phyloP scores from a whole-genome alignment of 441 rosid genomes.

The Daphne laureola region DNA sequence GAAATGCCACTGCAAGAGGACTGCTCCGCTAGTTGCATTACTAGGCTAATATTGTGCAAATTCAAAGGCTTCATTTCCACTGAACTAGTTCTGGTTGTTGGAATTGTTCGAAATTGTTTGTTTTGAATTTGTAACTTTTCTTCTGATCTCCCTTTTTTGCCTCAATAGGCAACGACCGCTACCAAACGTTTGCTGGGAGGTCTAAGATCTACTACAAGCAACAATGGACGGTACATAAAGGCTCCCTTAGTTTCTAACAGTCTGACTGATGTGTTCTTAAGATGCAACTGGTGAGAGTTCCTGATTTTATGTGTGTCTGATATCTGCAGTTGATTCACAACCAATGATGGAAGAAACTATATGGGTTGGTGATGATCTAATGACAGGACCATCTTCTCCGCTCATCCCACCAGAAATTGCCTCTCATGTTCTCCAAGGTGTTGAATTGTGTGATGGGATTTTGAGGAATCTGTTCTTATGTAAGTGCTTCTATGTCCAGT shows the following conservation, averaged over 20 bases:
- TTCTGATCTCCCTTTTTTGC: slow-evolving; percentile 7
- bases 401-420: slow-evolving; percentile 88
- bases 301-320: slow-evolving; percentile 13
- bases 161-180: slow-evolving; percentile 2
- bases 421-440: slow-evolving; percentile 83
- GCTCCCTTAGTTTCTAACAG: slow-evolving; percentile 4
- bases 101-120: not conserved
- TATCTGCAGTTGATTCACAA: slow-evolving; percentile 75
- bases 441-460: slow-evolving; percentile 74
- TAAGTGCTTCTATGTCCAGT: slow-evolving; percentile 29
- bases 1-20: slow-evolving; percentile 20
- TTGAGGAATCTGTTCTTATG: slow-evolving; percentile 79
- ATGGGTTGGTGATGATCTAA: slow-evolving; percentile 86
- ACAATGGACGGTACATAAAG: slow-evolving; percentile 66
- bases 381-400: slow-evolving; percentile 94
- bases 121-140: not conserved
- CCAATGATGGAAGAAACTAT: slow-evolving; percentile 95
- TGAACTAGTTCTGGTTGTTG: not conserved
- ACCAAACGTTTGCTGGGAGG: slow-evolving; percentile 6
- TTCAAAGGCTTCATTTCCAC: not conserved
- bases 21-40: not conserved
- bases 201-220: slow-evolving; percentile 19
- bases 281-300: not conserved
- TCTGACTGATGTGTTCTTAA: not conserved
- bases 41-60: not conserved